phyloP scores from a whole-genome alignment of 2,329 filamentous ascomycete species.

The Fusarium continuum region DNA sequence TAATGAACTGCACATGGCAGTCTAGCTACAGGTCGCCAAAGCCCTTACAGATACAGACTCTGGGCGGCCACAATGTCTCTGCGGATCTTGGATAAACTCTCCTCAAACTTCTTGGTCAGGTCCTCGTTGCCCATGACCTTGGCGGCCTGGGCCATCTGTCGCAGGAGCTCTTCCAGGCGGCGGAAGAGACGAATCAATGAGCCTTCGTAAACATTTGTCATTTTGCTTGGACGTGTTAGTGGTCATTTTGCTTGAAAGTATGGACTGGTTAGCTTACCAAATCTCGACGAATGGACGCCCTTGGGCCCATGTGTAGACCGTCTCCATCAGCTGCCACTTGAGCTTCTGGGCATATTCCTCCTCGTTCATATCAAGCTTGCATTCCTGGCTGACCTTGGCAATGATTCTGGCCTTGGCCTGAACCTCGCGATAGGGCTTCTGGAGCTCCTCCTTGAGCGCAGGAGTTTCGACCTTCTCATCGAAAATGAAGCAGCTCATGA shows the following conservation, averaged over 20 bases:
- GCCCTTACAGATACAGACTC: conserved; percentile 80
- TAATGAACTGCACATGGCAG: conserved; percentile 1
- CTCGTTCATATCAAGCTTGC: conserved; percentile 92
- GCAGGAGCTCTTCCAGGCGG: conserved; percentile 89
- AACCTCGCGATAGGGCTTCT: conserved; percentile 86
- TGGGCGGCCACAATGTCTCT: conserved; percentile 95
- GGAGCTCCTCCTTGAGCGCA: conserved; percentile 82
- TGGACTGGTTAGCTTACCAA: conserved; percentile 73
- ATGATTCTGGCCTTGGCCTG: conserved; percentile 87
- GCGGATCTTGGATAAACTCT: conserved; percentile 83
- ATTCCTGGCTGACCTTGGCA: conserved; percentile 93
- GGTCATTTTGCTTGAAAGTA: background rate
- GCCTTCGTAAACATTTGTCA: conserved; percentile 98
- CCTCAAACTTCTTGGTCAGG: conserved; percentile 90
- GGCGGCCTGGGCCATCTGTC: conserved; percentile 93
- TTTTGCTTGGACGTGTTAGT: conserved; percentile 73
- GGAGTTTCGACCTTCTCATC: conserved; percentile 91
- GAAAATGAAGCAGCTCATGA: conserved; percentile 94
- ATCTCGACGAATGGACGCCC: conserved; percentile 92
- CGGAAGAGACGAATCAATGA: conserved; percentile 96
- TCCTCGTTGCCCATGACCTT: conserved; percentile 99
- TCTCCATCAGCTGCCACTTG: conserved; percentile 97
- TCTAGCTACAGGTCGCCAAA: background rate
- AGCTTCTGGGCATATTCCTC: conserved; percentile 90
- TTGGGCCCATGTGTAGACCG: conserved; percentile 90